phyloP scores from a whole-genome alignment of 805 yeast genomes.

The Zygosaccharomyces kombuchaensis region DNA sequence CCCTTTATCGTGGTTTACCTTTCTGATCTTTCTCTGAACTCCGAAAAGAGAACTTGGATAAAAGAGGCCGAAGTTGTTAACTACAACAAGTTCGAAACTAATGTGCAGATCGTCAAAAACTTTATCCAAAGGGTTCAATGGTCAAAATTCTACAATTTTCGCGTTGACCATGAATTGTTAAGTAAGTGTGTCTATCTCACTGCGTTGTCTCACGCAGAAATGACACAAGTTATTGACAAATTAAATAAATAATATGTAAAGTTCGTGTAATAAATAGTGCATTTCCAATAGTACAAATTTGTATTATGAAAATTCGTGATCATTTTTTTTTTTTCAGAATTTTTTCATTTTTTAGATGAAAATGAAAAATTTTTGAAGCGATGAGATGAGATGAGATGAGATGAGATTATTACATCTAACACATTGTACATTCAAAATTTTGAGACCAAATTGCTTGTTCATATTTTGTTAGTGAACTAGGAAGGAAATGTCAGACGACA shows the following conservation, averaged over 20 bases:
- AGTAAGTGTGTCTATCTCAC: constrained; percentile 82
- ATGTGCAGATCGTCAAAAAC: constrained; percentile 72
- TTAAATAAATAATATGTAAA: not conserved
- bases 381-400: constrained; percentile 24
- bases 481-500: constrained; percentile 58
- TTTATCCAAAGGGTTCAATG: constrained; percentile 81
- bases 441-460: not conserved
- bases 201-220: constrained; percentile 68
- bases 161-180: constrained; percentile 56
- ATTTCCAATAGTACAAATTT: not conserved
- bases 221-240: constrained; percentile 32
- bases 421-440: not conserved
- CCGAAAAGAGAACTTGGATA: constrained; percentile 37
- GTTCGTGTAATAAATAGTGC: not conserved
- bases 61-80: constrained; percentile 49
- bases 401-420: constrained; percentile 6
- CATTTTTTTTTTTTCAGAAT: not conserved
- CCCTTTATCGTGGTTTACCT: constrained; percentile 87
- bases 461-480: not conserved
- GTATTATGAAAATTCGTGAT: not conserved
- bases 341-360: not conserved
- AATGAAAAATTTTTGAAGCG: constrained; percentile 17
- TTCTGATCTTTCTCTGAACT: constrained; percentile 73
- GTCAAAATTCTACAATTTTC: constrained; percentile 62
- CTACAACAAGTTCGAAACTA: constrained; percentile 69